Conservation (phyloP, 495 filamentous ascomycete genomes). For the Aspergillus cavernicola region DNA sequence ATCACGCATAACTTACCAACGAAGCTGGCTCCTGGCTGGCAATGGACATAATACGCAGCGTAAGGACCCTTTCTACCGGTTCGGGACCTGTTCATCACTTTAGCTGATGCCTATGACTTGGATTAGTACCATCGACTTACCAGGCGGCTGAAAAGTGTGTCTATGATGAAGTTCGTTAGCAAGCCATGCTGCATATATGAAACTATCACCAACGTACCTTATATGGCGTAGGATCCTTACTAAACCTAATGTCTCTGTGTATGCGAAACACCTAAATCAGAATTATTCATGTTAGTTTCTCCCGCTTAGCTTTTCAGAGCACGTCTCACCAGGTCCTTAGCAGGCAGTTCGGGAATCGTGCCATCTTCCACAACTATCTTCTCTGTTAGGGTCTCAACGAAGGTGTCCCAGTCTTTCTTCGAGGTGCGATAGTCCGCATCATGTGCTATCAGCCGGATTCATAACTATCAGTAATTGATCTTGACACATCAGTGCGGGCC, state of each 20-base stretch:
- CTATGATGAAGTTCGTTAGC: slow-evolving; percentile 37
- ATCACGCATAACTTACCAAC: slow-evolving; percentile 48
- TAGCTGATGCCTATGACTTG: slow-evolving; percentile 18
- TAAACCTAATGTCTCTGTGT: slow-evolving; percentile 77
- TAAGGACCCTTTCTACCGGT: slow-evolving; percentile 85
- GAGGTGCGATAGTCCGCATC: slow-evolving; percentile 73
- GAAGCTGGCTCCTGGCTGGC: slow-evolving; percentile 57
- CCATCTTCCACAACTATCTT: slow-evolving; percentile 67
- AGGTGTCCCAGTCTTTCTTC: slow-evolving; percentile 74
- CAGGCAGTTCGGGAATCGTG: slow-evolving; percentile 78
- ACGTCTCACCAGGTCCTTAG: slow-evolving; percentile 67
- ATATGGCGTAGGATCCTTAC: slow-evolving; percentile 77
- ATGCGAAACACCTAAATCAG: slow-evolving; percentile 67
- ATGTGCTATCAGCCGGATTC: slow-evolving; percentile 48
- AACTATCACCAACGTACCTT: slow-evolving; percentile 52
- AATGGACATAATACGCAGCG: slow-evolving; percentile 75
- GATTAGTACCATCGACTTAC: slow-evolving; percentile 34
- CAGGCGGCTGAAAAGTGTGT: slow-evolving; percentile 80
- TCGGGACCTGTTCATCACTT: slow-evolving; percentile 52
- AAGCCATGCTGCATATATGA: neutral
- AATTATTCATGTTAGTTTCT: slow-evolving; percentile 7
- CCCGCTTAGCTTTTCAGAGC: neutral
- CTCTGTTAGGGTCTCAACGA: slow-evolving; percentile 63
- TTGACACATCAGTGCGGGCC: neutral
- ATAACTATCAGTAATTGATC: slow-evolving; percentile 12